Conservation (phyloP, 2,329 filamentous ascomycete species). For the Fusarium camptoceras region DNA sequence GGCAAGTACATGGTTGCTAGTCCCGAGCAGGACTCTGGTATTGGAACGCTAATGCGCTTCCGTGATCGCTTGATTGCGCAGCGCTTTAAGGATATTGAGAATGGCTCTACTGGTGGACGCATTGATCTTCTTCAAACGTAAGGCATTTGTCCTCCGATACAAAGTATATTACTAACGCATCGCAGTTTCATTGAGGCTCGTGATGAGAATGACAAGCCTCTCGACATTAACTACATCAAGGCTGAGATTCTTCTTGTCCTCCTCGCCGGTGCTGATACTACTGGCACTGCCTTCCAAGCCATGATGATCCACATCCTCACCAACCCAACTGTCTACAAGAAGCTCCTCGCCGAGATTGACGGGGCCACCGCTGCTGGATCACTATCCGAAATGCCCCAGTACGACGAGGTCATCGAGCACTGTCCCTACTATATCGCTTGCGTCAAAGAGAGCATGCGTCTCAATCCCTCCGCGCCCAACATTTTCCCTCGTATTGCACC, state of each 20-base stretch:
- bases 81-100: slow-evolving; percentile 60
- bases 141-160: rapidly evolving
- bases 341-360: slow-evolving; percentile 43
- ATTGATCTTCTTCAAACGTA: slow-evolving; percentile 65
- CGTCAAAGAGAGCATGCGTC: slow-evolving; percentile 64
- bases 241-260: slow-evolving; percentile 43
- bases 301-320: slow-evolving; percentile 50
- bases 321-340: slow-evolving; percentile 34
- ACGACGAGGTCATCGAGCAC: slow-evolving; percentile 43
- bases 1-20: slow-evolving; percentile 39
- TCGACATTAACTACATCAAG: slow-evolving; percentile 40
- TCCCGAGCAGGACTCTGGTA: slow-evolving; percentile 64
- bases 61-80: slow-evolving; percentile 64
- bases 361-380: slow-evolving; percentile 47
- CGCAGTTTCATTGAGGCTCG: slow-evolving; percentile 25
- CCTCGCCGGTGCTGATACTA: slow-evolving; percentile 58
- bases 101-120: slow-evolving; percentile 55
- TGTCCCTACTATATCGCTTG: slow-evolving; percentile 64
- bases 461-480: slow-evolving; percentile 62
- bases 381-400: slow-evolving; percentile 50
- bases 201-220: slow-evolving; percentile 19
- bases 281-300: slow-evolving; percentile 59
- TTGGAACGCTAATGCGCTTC: slow-evolving; percentile 68
- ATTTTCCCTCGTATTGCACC: slow-evolving; percentile 63
- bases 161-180: not conserved